A percentile compares a stretch with the other conserved stretches of the same genome.
phyloP scores from a whole-genome alignment of 345 rosid genomes.

The Mangifera indica region DNA sequence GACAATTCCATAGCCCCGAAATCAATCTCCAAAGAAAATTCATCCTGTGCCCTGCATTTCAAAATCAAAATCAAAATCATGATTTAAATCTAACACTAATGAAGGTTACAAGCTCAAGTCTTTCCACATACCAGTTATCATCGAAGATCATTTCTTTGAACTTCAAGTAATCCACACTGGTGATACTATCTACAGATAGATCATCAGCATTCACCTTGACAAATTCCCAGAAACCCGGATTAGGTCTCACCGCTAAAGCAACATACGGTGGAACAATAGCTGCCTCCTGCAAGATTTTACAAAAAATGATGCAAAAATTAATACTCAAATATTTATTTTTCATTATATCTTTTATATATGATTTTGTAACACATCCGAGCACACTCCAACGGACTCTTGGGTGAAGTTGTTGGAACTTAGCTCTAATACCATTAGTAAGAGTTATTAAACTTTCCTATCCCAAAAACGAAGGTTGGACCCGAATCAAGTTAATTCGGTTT shows the following conservation, averaged over 20 bases:
- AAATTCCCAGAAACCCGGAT: conserved; percentile 87
- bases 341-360: too few species aligned
- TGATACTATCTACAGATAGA: conserved; percentile 57
- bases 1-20: conserved; percentile 76
- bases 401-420: too few species aligned
- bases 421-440: too few species aligned
- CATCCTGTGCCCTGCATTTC: conserved; percentile 77
- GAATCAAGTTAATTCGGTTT: too few species aligned
- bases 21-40: conserved; percentile 76
- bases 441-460: too few species aligned
- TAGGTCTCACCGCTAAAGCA: conserved; percentile 79
- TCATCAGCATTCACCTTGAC: conserved; percentile 69
- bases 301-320: neutral
- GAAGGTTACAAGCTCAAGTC: neutral
- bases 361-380: too few species aligned
- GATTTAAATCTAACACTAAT: neutral
- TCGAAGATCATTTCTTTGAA: conserved; percentile 79
- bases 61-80: neutral
- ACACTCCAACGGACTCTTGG: too few species aligned
- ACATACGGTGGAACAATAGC: conserved; percentile 77
- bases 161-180: conserved; percentile 59
- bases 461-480: too few species aligned
- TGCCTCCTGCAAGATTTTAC: conserved; percentile 62
- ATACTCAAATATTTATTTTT: too few species aligned
- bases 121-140: conserved; percentile 53